Percentiles rank a stretch among this genome's conserved stretches.
Evolutionary conservation across 108 stramenopile genomes (phyloP).

Genomic region (Fistulifera pelliculosa): DNA sequence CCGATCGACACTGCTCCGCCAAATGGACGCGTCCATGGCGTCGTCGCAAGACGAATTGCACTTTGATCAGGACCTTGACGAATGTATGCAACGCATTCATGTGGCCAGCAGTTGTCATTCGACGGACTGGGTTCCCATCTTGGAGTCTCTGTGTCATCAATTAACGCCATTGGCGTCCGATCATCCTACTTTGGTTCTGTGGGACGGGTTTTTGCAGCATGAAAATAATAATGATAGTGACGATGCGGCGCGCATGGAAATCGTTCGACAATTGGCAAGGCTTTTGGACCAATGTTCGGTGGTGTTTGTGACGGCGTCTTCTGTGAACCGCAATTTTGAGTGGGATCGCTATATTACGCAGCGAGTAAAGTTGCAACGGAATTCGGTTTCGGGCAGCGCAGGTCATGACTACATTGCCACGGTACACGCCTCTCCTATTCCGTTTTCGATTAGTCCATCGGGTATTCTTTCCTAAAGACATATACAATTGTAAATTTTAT

Average conservation of each 20-base stretch:
- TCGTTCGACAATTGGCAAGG: slow-evolving; percentile 13
- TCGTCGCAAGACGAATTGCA: neutral
- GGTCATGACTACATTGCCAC: slow-evolving; percentile 4
- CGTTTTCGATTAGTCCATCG: slow-evolving; percentile 1
- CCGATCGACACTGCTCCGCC: slow-evolving; percentile 14
- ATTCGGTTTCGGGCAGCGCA: neutral
- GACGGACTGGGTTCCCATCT: slow-evolving; percentile 13
- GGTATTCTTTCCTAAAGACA: slow-evolving; percentile 5
- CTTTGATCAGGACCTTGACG: slow-evolving; percentile 12
- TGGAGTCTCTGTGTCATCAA: slow-evolving; percentile 11
- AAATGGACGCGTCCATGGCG: neutral
- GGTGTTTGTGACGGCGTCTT: slow-evolving; percentile 2
- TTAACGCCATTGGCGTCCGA: neutral
- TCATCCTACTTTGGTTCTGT: slow-evolving; percentile 19
- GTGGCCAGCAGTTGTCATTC: neutral
- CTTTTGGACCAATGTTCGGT: slow-evolving; percentile 13
- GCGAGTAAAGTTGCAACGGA: neutral
- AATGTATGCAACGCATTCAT: slow-evolving; percentile 25
- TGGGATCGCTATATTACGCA: slow-evolving; percentile 3
- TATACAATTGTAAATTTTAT: too few species aligned
- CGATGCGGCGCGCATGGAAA: slow-evolving; percentile 6
- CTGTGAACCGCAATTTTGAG: neutral
- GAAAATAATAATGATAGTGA: too few species aligned
- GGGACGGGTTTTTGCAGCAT: slow-evolving; percentile 27
- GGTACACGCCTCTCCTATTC: neutral